Evolutionary conservation across 163 green algal species (phyloP), one percentile per base, ranked within the genome.

Genomic region (Chlamydomonas reinhardtii): DNA sequence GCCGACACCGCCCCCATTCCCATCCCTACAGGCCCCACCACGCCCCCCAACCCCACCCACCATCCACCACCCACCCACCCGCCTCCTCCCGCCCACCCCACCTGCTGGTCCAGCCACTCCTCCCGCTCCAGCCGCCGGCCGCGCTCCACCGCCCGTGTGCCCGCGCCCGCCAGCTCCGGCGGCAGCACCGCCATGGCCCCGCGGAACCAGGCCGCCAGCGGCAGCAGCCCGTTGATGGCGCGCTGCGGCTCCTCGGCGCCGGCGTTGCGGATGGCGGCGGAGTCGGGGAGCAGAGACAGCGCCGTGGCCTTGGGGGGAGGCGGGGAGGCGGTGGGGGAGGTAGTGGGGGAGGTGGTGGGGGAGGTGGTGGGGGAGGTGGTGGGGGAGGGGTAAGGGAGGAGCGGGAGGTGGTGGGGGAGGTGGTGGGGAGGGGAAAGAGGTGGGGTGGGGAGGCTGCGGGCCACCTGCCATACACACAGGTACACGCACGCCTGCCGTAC

Each of bases 181-280:
- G 79, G 79, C 79, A 85, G 66, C 20, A 87, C 54, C 24, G 81
- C 81, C 17, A 80, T 81, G 31, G 35, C 62, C 35, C 4, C 65
- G 68, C 52, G 68, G 66, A 94, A 88, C 73, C 86, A 86, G 39
- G 69, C 43, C 72, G 88, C 68, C 52, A 91, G 35, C n/a, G 72
- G 81, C 74, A 62, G 48, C 65, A 90, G 39, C 25, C 86, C 83
- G 79, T 90, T 87, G 74, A 90, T 85, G 71, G 74, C 73, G 6
- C 74, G 73, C 68, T 88, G 86, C 65, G 74, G 62, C 73, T 88
- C 86, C 27, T 83, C 34, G 2, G 48, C 24, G 5, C 43, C 73
- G 35, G 77, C 37, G 64, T 87, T 80, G 31, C 43, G 66, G 17
- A 74, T n/a, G 0, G 64, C 52, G 4, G 70, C 32, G 11, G 24